Evolutionary conservation across 257 asterid species (phyloP), one percentile per base, ranked within the genome.

Genomic region (Solanum pimpinellifolium): DNA sequence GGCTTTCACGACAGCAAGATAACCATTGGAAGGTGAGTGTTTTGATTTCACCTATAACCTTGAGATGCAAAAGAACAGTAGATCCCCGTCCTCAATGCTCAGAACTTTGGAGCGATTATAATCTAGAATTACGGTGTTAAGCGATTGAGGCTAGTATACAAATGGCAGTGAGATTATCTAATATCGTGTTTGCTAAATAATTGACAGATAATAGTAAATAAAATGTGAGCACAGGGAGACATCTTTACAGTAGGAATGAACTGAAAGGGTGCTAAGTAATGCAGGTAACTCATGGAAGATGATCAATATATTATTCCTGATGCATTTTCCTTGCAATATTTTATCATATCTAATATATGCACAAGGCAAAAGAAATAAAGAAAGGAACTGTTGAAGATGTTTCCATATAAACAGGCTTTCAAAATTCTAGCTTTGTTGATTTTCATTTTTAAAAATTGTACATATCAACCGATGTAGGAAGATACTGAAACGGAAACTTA

Each of bases 401-500:
- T 78, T 4, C 66, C 66, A 11, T 27, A 78, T 18, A 5, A 65
- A 78, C 33, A 27, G 66, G 42, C 84, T 46, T 78, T 46, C 84
- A 46, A 78, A 3, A 46, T 78, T 78, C 66, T 78, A 78, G 35
- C 83, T 25, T 76, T 42, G 83, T n/a, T 3, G 37, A 37, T n/a
- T n/a, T 25, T 46, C 39, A 4, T 46, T 49, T 83, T 62, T 42
- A 35, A 39, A 85, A 85, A 5, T 83, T 13, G 83, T 27, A n/a
- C 49, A 16, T 68, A 33, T 72, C 80, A 33, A 83, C 85, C 15
- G 82, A 82, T 65, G 81, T 44, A 87, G 82, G 47, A 46, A 84
- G 33, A 66, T 14, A 69, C 46, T 44, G 59, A 85, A 59, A 84
- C 86, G 44, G 74, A 69, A 89, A 90, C 98, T 94, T 92, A 96